Conservation (phyloP, 108 stramenopile species). For the Aurantiochytrium sp. region DNA sequence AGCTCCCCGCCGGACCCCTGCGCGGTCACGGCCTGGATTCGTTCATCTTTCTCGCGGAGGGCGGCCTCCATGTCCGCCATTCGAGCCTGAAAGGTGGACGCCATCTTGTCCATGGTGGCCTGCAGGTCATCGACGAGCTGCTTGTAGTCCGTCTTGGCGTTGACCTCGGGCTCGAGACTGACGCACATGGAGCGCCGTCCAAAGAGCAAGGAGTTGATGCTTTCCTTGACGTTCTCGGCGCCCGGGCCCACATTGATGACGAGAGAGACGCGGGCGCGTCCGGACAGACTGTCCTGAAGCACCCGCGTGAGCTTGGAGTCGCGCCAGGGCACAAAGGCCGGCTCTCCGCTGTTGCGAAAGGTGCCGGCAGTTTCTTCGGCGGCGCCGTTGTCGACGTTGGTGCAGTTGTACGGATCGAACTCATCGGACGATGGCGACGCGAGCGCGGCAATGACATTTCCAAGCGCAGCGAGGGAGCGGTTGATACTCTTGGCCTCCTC, state of each 20-base stretch:
- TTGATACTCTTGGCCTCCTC: conserved; percentile 43
- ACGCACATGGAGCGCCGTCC: conserved; percentile 41
- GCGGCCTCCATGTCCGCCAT: not conserved
- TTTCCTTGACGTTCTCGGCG: not conserved
- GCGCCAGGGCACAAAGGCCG: conserved; percentile 34
- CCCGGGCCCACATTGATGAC: conserved; percentile 39
- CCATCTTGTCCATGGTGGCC: not conserved
- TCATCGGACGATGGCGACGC: not conserved
- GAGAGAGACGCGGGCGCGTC: conserved; percentile 33
- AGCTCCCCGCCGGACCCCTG: too few species aligned
- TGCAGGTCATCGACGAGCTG: conserved; percentile 32
- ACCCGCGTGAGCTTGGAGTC: conserved; percentile 44
- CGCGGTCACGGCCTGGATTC: not conserved
- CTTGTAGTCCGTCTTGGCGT: conserved; percentile 41
- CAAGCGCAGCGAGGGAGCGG: conserved; percentile 38
- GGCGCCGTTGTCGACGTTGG: too few species aligned
- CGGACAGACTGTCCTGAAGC: conserved; percentile 39
- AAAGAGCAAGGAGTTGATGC: conserved; percentile 36
- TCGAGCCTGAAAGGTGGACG: not conserved
- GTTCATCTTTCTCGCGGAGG: not conserved
- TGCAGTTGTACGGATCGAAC: too few species aligned
- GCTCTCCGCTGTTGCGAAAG: not conserved
- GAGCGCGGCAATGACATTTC: conserved; percentile 51
- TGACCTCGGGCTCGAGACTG: not conserved
- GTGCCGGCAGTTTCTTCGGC: too few species aligned